These are phyloP conservation scores for Sarcomyxa edulis DNA, from an alignment of 768 basidiomycete genomes.

Conservation along the genomic window DNA sequence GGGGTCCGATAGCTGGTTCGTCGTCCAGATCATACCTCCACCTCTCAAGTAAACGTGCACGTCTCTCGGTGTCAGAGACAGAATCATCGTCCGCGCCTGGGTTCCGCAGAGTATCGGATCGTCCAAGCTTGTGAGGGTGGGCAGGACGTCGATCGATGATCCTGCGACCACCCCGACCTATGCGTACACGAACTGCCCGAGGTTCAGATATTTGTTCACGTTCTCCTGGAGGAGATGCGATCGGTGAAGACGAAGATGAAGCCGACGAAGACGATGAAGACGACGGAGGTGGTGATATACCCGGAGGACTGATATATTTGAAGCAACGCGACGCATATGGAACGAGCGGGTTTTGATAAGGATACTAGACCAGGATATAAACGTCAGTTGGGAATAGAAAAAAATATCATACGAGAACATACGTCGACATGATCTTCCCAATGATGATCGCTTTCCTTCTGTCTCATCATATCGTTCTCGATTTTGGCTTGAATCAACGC, in stretches of 20 bases:
- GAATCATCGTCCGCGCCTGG: slow-evolving; percentile 18
- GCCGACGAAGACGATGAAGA: no score
- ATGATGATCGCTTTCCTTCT: slow-evolving; percentile 69
- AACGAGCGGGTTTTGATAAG: slow-evolving; percentile 61
- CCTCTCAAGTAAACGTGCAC: slow-evolving; percentile 42
- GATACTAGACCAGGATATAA: slow-evolving; percentile 42
- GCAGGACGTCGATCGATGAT: slow-evolving; percentile 65
- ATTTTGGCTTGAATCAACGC: slow-evolving; percentile 54
- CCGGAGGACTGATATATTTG: slow-evolving; percentile 48
- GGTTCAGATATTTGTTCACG: slow-evolving; percentile 18
- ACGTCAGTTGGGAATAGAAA: not conserved
- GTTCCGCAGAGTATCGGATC: slow-evolving; percentile 5
- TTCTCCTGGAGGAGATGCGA: slow-evolving; percentile 22
- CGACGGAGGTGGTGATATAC: slow-evolving; percentile 24
- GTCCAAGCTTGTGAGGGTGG: slow-evolving; percentile 15
- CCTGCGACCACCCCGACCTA: slow-evolving; percentile 79
- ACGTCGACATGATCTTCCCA: slow-evolving; percentile 91
- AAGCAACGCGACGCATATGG: slow-evolving; percentile 62
- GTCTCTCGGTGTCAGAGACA: slow-evolving; percentile 31
- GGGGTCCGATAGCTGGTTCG: slow-evolving; percentile 44
- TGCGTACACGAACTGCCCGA: slow-evolving; percentile 63
- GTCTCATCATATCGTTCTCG: slow-evolving; percentile 53
- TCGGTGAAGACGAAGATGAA: no score
- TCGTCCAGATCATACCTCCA: slow-evolving; percentile 74
- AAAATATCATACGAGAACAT: slow-evolving; percentile 15